Evolutionary conservation across 2,329 filamentous ascomycete species (phyloP).

Genomic region (Metarhizium humberi): DNA sequence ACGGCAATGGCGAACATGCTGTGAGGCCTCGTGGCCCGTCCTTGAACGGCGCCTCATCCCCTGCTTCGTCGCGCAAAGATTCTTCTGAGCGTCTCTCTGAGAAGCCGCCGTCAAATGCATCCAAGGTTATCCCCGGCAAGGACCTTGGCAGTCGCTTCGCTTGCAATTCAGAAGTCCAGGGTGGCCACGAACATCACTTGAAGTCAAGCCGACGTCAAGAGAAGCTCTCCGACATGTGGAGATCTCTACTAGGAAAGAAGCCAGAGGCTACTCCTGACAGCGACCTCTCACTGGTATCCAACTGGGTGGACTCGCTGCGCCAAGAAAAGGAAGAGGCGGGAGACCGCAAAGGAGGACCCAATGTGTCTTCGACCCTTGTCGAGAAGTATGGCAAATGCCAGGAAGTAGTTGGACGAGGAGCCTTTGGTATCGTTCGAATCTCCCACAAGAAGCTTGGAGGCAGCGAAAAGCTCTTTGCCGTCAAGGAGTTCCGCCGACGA

Average conservation of each 20-base stretch:
- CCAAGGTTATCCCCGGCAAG: slow-evolving; percentile 19
- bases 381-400: slow-evolving; percentile 99
- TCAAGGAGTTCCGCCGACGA: slow-evolving; percentile 93
- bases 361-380: slow-evolving; percentile 63
- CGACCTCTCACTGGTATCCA: slow-evolving; percentile 86
- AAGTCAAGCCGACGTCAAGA: slow-evolving; percentile 88
- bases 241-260: slow-evolving; percentile 76
- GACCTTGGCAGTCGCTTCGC: slow-evolving; percentile 42
- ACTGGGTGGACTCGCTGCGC: slow-evolving; percentile 90
- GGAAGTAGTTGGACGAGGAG: slow-evolving; percentile 89
- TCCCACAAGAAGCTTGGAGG: slow-evolving; percentile 89
- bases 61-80: slow-evolving; percentile 32
- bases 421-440: slow-evolving; percentile 94
- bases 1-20: slow-evolving; percentile 23
- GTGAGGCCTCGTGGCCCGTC: slow-evolving; percentile 27
- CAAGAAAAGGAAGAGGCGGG: slow-evolving; percentile 78
- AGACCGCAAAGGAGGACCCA: slow-evolving; percentile 70
- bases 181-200: slow-evolving; percentile 78
- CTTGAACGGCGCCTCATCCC: slow-evolving; percentile 23
- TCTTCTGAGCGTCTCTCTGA: slow-evolving; percentile 23
- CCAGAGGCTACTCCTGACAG: slow-evolving; percentile 65
- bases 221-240: slow-evolving; percentile 87
- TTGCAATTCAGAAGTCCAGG: slow-evolving; percentile 41
- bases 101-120: slow-evolving; percentile 17
- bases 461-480: slow-evolving; percentile 86